phyloP scores from a whole-genome alignment of 345 rosid genomes.

The Eucalyptus sp. region DNA sequence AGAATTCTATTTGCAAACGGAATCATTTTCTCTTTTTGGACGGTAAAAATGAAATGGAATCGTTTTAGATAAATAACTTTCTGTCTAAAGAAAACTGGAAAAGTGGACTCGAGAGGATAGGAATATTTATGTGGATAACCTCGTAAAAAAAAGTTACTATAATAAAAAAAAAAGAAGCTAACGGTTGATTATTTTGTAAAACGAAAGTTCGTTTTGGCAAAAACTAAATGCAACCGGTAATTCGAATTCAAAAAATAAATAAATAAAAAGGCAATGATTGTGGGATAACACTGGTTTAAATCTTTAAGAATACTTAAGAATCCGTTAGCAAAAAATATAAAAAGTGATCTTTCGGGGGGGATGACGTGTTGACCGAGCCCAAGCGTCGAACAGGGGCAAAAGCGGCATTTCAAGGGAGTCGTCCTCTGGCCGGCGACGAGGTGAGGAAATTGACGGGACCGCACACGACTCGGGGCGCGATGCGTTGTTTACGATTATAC shows the following conservation, averaged over 20 bases:
- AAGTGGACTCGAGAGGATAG: not conserved
- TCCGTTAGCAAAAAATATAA: not conserved
- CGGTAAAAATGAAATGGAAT: not conserved
- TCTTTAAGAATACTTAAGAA: not conserved
- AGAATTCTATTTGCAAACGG: not conserved
- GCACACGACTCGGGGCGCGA: not conserved
- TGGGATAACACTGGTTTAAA: not conserved
- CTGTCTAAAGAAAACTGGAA: not conserved
- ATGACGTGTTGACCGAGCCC: constrained; percentile 19
- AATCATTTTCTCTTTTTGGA: not conserved
- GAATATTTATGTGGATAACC: not conserved
- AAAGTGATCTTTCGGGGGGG: not conserved
- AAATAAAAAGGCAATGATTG: not conserved
- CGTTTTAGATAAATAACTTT: not conserved
- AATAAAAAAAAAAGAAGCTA: not conserved
- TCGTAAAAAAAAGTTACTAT: not conserved
- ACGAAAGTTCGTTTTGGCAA: not conserved
- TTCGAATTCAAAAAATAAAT: not conserved
- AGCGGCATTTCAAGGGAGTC: constrained; percentile 1
- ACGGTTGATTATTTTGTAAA: not conserved
- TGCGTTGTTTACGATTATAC: not conserved
- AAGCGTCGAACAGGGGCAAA: not conserved
- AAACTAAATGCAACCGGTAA: not conserved
- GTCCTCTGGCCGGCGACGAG: not conserved
- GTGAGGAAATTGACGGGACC: not conserved